Evolutionary conservation across 495 filamentous ascomycete genomes (phyloP), one percentile per base, ranked within the genome.

Genomic region (Articulospora tetracladia): DNA sequence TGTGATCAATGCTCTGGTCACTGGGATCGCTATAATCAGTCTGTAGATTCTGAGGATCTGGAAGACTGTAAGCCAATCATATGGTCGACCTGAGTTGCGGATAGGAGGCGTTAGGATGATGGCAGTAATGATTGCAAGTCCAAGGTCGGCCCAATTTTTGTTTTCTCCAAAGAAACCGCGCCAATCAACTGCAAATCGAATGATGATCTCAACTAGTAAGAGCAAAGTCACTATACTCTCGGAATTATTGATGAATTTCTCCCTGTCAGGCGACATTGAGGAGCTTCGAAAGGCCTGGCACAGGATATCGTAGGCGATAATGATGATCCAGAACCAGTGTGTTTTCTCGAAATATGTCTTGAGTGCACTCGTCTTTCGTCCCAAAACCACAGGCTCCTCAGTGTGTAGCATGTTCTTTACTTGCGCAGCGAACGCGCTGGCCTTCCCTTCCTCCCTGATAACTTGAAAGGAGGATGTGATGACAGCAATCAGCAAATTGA

Each of bases 381-480:
- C 76, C 34, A 70, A 70, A 30, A 76, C 66, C 27, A 81, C 82
- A 47, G 78, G 73, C 27, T 76, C 72, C 17, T 72, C 63, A 6
- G 70, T 61, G 1, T 71, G 61, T 59, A 72, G 55, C 27, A 72
- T 60, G 15, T 68, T 64, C 53, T 89, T 78, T 26, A 91, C 82
- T 55, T 92, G 83, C 19, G 83, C 83, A 20, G 93, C 90, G 72
- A 99, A 99, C 10, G 94, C 93, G 73, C 92, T 97, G 47, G 86
- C 85, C 71, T 89, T 90, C 74, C 92, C 95, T 71, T 99, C 94
- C 73, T 99, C 94, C 61, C 94, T 84, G 64, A 98, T 99, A 62
- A 99, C 90, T 72, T 99, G 95, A 69, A 99, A 98, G 8, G 94
- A 96, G 23, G 93, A 94, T 0, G 94, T 99, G 67, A 99, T 99